Evolutionary conservation across 805 yeast genomes (phyloP), one percentile per base, ranked within the genome.

Genomic region (Saitoella complicata): DNA sequence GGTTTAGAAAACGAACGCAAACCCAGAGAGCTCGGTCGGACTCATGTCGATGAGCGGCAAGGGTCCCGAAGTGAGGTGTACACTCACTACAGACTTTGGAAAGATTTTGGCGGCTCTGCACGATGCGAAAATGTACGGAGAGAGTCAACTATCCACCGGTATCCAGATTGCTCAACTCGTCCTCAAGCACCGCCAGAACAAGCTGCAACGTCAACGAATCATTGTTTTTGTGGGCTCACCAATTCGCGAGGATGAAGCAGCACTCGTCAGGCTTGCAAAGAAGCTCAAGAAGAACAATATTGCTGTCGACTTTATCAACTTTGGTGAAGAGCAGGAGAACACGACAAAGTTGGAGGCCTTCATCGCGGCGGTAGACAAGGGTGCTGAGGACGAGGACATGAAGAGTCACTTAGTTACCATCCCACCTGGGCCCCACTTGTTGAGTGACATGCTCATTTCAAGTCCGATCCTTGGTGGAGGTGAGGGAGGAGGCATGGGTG

Each of bases 21-120:
- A 93, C 61, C 96, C 97, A 5, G 97, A 91, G 62, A 84, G 75
- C 63, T 80, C 95, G 1, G 95, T 88, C 33, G 98, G 97, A 1
- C 66, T 91, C 45, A 71, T 91, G 67, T 76, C 95, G 11, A 76
- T 40, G 59, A 56, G 42, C 13, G 33, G 5, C n/a, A 5, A 46
- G 43, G 80, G 84, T 5, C 91, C 95, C 1, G 75, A 76, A 53
- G 95, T 91, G n/a, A 69, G 86, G 50, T 80, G 86, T 29, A 87
- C 95, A 5, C 71, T 87, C 52, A 86, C 96, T 0, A 69, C 78
- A 0, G 95, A 87, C 58, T 81, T 76, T 53, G 95, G 95, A 40
- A 82, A 79, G 60, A 73, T 91, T 44, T 68, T 87, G 51, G 68
- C 83, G 21, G 96, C 95, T 5, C 68, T 85, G 38, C 94, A 85